Percentiles rank a stretch among this genome's conserved stretches.
These are phyloP conservation scores for Phytophthora palmivora DNA, from an alignment of 352 stramenopile species.

Conservation along the genomic window DNA sequence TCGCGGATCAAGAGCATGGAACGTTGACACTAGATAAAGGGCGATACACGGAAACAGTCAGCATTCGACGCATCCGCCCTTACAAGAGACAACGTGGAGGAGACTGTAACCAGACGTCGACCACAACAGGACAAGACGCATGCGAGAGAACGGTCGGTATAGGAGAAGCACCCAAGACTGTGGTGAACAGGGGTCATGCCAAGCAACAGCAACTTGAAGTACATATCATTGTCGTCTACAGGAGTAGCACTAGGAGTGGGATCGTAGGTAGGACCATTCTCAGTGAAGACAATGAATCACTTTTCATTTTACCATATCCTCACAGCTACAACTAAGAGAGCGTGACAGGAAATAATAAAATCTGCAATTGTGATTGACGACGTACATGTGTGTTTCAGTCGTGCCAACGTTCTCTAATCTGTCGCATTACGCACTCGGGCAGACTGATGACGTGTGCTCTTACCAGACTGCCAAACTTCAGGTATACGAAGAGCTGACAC, in stretches of 20 bases:
- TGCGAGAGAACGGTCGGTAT: background rate
- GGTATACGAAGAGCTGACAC: too few relatives aligned
- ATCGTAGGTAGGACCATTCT: background rate
- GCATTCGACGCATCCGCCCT: background rate
- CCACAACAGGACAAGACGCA: background rate
- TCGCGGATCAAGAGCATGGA: background rate
- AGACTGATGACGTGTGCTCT: too few relatives aligned
- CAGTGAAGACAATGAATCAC: background rate
- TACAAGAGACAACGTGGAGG: background rate
- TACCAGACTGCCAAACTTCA: too few relatives aligned
- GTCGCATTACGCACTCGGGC: too few relatives aligned
- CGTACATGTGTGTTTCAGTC: too few relatives aligned
- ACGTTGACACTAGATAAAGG: background rate
- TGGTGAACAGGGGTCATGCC: background rate
- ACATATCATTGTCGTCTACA: background rate
- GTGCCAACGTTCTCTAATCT: too few relatives aligned
- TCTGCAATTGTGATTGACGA: too few relatives aligned
- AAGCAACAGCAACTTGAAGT: background rate
- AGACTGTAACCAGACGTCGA: background rate
- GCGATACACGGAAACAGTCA: background rate
- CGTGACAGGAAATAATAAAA: too few relatives aligned
- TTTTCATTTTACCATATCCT: background rate
- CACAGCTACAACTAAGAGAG: too few relatives aligned
- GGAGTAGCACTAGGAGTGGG: background rate
- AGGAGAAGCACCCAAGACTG: background rate